These are phyloP conservation scores for Gillenia trifoliata DNA, from an alignment of 306 rosid species.

Conservation along the genomic window DNA sequence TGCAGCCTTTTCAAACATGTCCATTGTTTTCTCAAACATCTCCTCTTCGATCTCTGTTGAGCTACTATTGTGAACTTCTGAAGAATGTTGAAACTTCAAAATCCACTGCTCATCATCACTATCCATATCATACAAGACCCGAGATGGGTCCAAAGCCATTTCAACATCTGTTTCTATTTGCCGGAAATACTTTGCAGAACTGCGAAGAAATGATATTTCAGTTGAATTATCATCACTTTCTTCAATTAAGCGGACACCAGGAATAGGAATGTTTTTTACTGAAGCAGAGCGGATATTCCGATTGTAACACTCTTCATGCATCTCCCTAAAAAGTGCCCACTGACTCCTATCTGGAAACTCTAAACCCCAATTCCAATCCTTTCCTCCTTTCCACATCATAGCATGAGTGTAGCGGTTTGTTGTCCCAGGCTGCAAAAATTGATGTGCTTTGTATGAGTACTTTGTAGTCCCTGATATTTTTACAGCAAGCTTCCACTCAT, in stretches of 20 bases:
- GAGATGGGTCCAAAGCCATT: conserved; percentile 79
- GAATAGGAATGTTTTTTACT: conserved; percentile 88
- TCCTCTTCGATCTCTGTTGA: conserved; percentile 44
- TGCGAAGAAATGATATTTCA: conserved; percentile 51
- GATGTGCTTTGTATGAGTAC: conserved; percentile 90
- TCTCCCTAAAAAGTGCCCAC: conserved; percentile 91
- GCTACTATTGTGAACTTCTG: conserved; percentile 28
- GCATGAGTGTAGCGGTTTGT: conserved; percentile 95
- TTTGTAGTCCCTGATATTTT: conserved; percentile 64
- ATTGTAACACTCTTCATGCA: conserved; percentile 93
- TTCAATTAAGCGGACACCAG: conserved; percentile 75
- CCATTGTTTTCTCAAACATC: conserved; percentile 75
- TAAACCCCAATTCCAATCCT: conserved; percentile 89
- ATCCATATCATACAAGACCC: conserved; percentile 89
- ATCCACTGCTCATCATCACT: conserved; percentile 92
- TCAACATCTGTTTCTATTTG: conserved; percentile 82
- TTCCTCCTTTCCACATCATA: conserved; percentile 99
- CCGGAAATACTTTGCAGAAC: conserved; percentile 58
- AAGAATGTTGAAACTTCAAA: conserved; percentile 31
- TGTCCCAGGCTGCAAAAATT: conserved; percentile 95
- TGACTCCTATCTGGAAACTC: conserved; percentile 92
- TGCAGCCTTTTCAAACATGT: conserved; percentile 88
- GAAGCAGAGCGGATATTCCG: conserved; percentile 88
- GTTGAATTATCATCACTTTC: conserved; percentile 60
- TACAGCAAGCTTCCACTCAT: conserved; percentile 93